phyloP scores from a whole-genome alignment of 2,329 filamentous ascomycete genomes.

The Fusarium pilosicola region DNA sequence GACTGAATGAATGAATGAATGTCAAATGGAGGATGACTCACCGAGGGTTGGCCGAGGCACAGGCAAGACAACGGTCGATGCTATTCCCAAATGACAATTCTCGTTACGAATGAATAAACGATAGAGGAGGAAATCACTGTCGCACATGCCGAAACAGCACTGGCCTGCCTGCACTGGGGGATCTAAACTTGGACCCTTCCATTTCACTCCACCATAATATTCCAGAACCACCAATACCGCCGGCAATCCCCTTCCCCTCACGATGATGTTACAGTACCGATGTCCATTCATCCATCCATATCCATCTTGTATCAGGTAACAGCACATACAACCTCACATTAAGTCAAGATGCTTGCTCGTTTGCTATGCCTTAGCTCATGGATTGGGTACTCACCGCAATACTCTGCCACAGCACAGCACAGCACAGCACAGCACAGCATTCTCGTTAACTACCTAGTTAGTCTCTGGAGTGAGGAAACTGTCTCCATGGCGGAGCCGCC shows the following conservation, averaged over 20 bases:
- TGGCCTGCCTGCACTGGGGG: neutral
- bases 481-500: conserved; percentile 17
- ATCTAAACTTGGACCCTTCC: neutral
- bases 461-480: neutral
- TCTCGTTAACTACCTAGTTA: neutral
- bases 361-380: neutral
- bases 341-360: neutral
- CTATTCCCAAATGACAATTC: neutral
- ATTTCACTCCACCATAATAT: conserved; percentile 6
- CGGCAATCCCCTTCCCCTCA: conserved; percentile 21
- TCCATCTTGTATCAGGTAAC: conserved; percentile 28
- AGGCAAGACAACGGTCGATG: conserved; percentile 6
- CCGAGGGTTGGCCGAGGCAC: conserved; percentile 8
- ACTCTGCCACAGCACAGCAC: conserved; percentile 10
- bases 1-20: neutral
- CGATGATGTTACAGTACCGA: conserved; percentile 6
- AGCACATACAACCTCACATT: conserved; percentile 20
- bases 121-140: neutral
- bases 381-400: conserved; percentile 34
- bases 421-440: neutral
- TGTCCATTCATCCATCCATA: neutral
- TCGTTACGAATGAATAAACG: conserved; percentile 1
- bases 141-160: conserved; percentile 1
- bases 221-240: conserved; percentile 16
- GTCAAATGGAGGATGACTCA: conserved; percentile 5